phyloP scores from a whole-genome alignment of 129 eudicot genomes.

The Chrysanthemum seticuspe region DNA sequence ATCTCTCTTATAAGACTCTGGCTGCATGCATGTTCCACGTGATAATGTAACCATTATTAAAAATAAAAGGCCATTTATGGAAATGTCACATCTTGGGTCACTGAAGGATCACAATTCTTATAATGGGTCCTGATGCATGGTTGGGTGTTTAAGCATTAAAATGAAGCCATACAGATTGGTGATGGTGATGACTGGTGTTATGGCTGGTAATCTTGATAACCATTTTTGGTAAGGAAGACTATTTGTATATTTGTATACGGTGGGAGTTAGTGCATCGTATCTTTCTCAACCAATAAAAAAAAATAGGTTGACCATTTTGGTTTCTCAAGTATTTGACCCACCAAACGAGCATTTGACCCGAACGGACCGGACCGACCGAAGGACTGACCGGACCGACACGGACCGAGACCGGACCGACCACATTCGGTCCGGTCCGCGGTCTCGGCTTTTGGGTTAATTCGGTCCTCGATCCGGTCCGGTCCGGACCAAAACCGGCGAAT shows the following conservation, averaged over 20 bases:
- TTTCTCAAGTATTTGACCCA: no score
- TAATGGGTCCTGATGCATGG: conserved; percentile 20
- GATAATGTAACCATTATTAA: conserved; percentile 32
- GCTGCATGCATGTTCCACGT: conserved; percentile 34
- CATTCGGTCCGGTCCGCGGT: no score
- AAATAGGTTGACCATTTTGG: conserved; percentile 23
- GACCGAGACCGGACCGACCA: no score
- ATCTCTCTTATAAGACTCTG: neutral
- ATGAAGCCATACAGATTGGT: conserved; percentile 26
- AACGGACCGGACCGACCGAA: no score
- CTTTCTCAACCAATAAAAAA: conserved; percentile 16
- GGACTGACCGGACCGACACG: no score
- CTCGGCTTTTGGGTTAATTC: no score
- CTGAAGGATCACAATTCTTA: conserved; percentile 32
- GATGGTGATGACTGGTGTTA: conserved; percentile 28
- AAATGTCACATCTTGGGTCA: conserved; percentile 34
- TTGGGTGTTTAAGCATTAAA: conserved; percentile 27
- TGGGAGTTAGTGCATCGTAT: conserved; percentile 19
- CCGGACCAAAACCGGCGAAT: no score
- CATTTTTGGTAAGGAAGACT: conserved; percentile 22
- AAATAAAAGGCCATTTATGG: conserved; percentile 35
- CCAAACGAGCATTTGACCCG: no score
- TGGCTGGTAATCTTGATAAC: conserved; percentile 17
- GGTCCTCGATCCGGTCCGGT: no score
- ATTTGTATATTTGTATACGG: neutral